Base-by-base conservation (phyloP, 768 basidiomycete genomes). In the Russula lepida region DNA sequence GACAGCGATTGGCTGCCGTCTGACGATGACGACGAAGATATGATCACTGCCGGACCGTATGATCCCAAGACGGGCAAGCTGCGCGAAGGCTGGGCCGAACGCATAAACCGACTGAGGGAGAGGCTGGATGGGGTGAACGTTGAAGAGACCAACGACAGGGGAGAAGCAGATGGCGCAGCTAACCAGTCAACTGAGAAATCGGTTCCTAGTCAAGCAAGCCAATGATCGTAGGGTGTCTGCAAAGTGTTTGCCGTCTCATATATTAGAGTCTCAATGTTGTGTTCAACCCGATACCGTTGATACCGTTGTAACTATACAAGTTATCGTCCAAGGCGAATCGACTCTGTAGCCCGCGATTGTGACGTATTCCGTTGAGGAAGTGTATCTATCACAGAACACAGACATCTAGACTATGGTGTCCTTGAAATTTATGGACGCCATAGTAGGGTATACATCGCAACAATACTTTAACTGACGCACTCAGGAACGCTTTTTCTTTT, bases 401-500 rank as follows among this genome's bases (percentile, higher is more conserved):
- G 19, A 60, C 25, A 12, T 17, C 6, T 6, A 17, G 27, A 27
- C 13, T 4, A 39, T 23, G 47, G 11, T 48, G 48, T 55, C n/a
- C 43, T 43, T 19, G 30, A 23, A 44, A 19, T 5, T 35, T 41
- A 30, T 7, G 27, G 48, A 48, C 27, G 6, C 23, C 19, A 51
- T 5, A 27, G 1, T 8, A 13, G 23, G 70, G 68, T 56, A 66
- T 17, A 37, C 2, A 37, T 69, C 11, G 70, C 65, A 9, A 74
- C 71, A n/a, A 68, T 70, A 15, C 74, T 75, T 27, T 69, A 80
- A 39, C 85, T 77, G 1, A n/a, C 21, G 19, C 8, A 19, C n/a
- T 53, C 15, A 64, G 25, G 50, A 48, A 15, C 51, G 55, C 41
- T 62, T 62, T 35, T 63, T 56, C 19, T 46, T 39, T 51, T 41